A percentile compares a stretch with the other conserved stretches of the same genome.
Conservation (phyloP, 257 asterid genomes). For the Nicotiana otophora region DNA sequence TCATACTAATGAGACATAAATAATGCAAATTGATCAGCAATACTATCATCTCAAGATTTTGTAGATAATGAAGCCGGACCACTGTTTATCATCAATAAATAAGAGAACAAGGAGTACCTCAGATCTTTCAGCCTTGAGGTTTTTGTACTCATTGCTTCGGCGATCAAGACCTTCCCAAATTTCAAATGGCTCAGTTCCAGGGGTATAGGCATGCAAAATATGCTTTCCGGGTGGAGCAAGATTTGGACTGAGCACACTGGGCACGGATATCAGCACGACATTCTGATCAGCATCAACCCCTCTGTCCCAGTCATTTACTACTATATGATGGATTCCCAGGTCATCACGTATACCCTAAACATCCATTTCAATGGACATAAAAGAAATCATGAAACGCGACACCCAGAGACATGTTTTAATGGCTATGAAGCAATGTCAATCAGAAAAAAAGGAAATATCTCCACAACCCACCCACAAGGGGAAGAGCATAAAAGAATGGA, state of each 20-base stretch:
- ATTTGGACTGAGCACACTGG: conserved; percentile 72
- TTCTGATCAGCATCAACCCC: conserved; percentile 97
- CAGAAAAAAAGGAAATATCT: not conserved
- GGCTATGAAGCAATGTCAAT: not conserved
- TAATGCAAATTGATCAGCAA: not conserved
- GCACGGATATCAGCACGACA: conserved; percentile 80
- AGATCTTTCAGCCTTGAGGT: conserved; percentile 79
- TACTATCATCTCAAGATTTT: not conserved
- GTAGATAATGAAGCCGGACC: not conserved
- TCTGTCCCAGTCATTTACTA: conserved; percentile 87
- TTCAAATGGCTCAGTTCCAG: conserved; percentile 90
- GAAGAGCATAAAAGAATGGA: not conserved
- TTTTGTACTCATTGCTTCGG: conserved; percentile 70
- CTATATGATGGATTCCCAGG: conserved; percentile 90
- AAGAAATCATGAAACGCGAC: not conserved
- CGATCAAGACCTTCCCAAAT: conserved; percentile 92
- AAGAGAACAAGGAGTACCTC: conserved; percentile 41
- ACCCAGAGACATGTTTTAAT: not conserved
- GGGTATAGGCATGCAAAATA: conserved; percentile 79
- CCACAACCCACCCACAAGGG: not conserved
- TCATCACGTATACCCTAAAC: conserved; percentile 63
- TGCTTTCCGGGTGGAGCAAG: conserved; percentile 95
- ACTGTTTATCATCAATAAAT: not conserved
- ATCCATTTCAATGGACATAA: not conserved
- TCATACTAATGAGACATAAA: not conserved